Conservation (phyloP, 2,329 filamentous ascomycete genomes). For the Paracoccidioides lutzii region DNA sequence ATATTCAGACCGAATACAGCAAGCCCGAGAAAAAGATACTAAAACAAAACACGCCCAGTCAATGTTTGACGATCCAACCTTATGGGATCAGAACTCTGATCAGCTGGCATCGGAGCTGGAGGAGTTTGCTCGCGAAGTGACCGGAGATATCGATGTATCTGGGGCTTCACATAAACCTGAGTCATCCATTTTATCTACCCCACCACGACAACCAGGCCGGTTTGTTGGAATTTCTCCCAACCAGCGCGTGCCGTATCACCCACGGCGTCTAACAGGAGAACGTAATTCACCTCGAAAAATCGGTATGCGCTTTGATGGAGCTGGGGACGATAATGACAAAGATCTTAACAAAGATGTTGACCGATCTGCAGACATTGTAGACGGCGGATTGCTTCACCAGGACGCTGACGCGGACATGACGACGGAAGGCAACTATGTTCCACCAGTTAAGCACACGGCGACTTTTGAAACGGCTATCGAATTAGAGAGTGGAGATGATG, state of each 20-base stretch:
- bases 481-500: conserved; percentile 27
- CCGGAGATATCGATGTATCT: conserved; percentile 14
- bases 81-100: conserved; percentile 32
- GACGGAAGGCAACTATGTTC: neutral
- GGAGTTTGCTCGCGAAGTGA: conserved; percentile 31
- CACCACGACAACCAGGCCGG: neutral
- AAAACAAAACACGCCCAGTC: conserved; percentile 20
- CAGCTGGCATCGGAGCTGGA: conserved; percentile 31
- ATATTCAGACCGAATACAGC: conserved; percentile 4
- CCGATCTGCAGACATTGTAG: neutral
- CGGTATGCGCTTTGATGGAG: neutral
- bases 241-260: conserved; percentile 23
- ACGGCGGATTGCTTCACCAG: neutral
- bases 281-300: neutral
- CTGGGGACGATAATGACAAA: neutral
- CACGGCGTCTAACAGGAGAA: conserved; percentile 18
- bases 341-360: neutral
- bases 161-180: conserved; percentile 1
- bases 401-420: neutral
- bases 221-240: conserved; percentile 9
- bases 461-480: conserved; percentile 3
- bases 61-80: conserved; percentile 24
- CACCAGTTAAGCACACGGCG: neutral
- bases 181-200: neutral
- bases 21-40: conserved; percentile 3